Conservation (phyloP, 495 filamentous ascomycete genomes). For the Neurospora tetraspora region DNA sequence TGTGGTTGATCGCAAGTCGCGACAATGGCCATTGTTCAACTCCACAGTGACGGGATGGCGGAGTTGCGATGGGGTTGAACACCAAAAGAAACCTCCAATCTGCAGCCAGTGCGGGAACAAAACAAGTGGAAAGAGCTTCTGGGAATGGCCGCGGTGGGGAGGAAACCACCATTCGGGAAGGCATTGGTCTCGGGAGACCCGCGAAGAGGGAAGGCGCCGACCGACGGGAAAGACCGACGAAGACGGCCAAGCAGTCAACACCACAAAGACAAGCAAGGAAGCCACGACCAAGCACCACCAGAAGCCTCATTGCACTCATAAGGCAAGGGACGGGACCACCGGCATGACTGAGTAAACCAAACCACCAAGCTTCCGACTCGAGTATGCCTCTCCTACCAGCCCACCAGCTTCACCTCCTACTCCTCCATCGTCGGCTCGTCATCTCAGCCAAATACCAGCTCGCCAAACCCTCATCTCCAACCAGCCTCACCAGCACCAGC, state of each 20-base stretch:
- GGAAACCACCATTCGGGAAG: neutral
- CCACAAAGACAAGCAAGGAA: neutral
- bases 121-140: neutral
- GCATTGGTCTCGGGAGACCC: neutral
- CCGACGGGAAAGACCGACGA: neutral
- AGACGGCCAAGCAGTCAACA: neutral
- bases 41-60: too few species aligned
- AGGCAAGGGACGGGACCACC: too few species aligned
- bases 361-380: neutral
- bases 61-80: neutral
- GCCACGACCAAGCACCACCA: neutral
- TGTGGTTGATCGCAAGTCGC: neutral
- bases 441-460: neutral
- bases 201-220: neutral
- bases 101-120: neutral
- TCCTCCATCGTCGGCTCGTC: neutral
- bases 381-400: neutral
- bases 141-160: neutral
- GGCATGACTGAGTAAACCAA: neutral
- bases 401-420: neutral
- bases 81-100: neutral
- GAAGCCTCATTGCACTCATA: neutral
- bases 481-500: neutral
- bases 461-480: neutral
- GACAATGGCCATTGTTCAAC: neutral